Evolutionary conservation across 164 flowering plant species (phyloP).

Genomic region (Macadamia tetraphylla): DNA sequence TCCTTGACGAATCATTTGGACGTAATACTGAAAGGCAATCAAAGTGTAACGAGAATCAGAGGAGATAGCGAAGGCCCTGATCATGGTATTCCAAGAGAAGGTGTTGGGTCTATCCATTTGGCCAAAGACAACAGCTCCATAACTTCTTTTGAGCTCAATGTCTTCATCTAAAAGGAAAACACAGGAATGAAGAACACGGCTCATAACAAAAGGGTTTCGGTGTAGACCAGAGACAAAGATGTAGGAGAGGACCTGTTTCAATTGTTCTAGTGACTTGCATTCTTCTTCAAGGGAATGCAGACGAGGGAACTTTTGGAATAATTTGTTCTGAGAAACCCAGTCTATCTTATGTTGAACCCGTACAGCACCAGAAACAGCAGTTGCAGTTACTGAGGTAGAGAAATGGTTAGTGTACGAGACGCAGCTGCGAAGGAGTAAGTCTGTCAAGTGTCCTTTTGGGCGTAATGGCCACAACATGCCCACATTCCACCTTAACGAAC

Average conservation of each 20-base stretch:
- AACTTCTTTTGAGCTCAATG: neutral
- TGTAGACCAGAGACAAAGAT: constrained; percentile 1
- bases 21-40: neutral
- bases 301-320: neutral
- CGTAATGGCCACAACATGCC: too few relatives aligned
- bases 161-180: neutral
- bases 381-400: too few relatives aligned
- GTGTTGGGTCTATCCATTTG: neutral
- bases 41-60: neutral
- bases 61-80: neutral
- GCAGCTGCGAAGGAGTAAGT: too few relatives aligned
- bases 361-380: neutral
- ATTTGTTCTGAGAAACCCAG: constrained; percentile 1
- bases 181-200: neutral
- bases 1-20: neutral
- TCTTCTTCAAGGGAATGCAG: neutral
- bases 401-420: too few relatives aligned
- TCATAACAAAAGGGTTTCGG: neutral
- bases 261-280: neutral
- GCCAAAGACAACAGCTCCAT: neutral
- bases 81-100: constrained; percentile 2
- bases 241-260: neutral
- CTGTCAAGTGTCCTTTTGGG: too few relatives aligned
- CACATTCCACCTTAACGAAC: too few relatives aligned
- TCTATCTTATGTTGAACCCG: neutral